Evolutionary conservation across 805 yeast species (phyloP), one percentile per base, ranked within the genome.

Genomic region (Suhomyces sp.): DNA sequence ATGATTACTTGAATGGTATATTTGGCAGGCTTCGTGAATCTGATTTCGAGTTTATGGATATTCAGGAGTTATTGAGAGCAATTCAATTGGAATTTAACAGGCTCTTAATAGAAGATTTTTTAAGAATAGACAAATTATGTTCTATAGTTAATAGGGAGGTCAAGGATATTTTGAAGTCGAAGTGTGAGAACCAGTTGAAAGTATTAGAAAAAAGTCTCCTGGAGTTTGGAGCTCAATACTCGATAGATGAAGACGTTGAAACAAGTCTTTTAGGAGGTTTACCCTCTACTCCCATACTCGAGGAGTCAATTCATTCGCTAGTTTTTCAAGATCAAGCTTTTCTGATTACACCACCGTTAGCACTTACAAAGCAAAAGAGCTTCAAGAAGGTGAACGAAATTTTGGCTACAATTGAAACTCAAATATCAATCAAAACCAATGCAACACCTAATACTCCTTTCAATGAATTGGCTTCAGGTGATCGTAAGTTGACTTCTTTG

Each of bases 271-370:
- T n/a, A n/a, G n/a, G n/a, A n/a, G n/a, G n/a, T n/a, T n/a, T n/a
- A n/a, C n/a, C n/a, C n/a, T n/a, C n/a, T n/a, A n/a, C n/a, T n/a
- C 4, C 23, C n/a, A 19, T n/a, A 39, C 12, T 8, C 22, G 15
- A 17, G 6, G 15, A 14, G 5, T 14, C 24, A 5, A 8, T 6
- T 23, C 79, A 72, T 44, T 51, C 47, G 2, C 51, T 78, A 3
- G 23, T 54, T 0, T 56, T 70, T 16, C 61, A 60, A 22, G 64
- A 70, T 29, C 62, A 61, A 20, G 39, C 53, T 0, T 56, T 79
- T 19, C 33, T 38, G 3, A 46, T 75, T 3, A 18, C 40, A 0
- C 83, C 83, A 0, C 50, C 68, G 0, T 42, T 77, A 0, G 68
- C 61, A 21, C 14, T 27, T 0, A 47, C 75, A 0, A 73, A 72